phyloP scores from a whole-genome alignment of 768 basidiomycete genomes.

The Termitomyces sp. region DNA sequence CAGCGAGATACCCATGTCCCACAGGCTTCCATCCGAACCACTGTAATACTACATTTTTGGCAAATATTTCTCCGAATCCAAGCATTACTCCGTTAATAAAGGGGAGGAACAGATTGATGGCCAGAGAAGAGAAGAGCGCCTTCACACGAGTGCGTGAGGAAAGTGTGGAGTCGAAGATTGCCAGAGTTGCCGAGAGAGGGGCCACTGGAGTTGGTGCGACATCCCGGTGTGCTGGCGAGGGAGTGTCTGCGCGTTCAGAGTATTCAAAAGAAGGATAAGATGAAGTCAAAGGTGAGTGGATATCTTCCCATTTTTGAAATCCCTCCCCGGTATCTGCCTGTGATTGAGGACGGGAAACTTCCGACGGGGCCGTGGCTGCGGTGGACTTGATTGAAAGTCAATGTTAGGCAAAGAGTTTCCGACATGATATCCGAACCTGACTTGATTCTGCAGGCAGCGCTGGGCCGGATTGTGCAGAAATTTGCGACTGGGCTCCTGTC shows the following conservation, averaged over 20 bases:
- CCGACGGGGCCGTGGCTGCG: slow-evolving; percentile 13
- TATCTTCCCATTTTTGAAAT: slow-evolving; percentile 70
- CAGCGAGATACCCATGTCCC: slow-evolving; percentile 29
- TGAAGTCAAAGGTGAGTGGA: slow-evolving; percentile 50
- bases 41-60: slow-evolving; percentile 62
- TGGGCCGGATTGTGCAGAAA: slow-evolving; percentile 32
- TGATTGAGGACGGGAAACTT: slow-evolving; percentile 26
- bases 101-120: slow-evolving; percentile 80
- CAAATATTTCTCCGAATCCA: slow-evolving; percentile 94
- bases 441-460: slow-evolving; percentile 28
- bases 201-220: slow-evolving; percentile 17
- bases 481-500: slow-evolving; percentile 21
- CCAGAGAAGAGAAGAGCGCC: slow-evolving; percentile 67
- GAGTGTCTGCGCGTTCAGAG: slow-evolving; percentile 54
- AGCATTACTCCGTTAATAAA: slow-evolving; percentile 96
- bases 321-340: slow-evolving; percentile 33
- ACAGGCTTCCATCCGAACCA: slow-evolving; percentile 44
- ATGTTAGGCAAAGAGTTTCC: background rate
- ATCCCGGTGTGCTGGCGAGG: slow-evolving; percentile 31
- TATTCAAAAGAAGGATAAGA: slow-evolving; percentile 82
- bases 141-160: slow-evolving; percentile 61
- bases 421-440: slow-evolving; percentile 19
- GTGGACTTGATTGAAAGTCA: slow-evolving; percentile 4
- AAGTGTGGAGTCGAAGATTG: slow-evolving; percentile 65
- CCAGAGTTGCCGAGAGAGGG: slow-evolving; percentile 50